A percentile compares a stretch with the other conserved stretches of the same genome.
Evolutionary conservation across 192 early-diverging fungal genomes (phyloP).

Genomic region (Coemansia interrupta): DNA sequence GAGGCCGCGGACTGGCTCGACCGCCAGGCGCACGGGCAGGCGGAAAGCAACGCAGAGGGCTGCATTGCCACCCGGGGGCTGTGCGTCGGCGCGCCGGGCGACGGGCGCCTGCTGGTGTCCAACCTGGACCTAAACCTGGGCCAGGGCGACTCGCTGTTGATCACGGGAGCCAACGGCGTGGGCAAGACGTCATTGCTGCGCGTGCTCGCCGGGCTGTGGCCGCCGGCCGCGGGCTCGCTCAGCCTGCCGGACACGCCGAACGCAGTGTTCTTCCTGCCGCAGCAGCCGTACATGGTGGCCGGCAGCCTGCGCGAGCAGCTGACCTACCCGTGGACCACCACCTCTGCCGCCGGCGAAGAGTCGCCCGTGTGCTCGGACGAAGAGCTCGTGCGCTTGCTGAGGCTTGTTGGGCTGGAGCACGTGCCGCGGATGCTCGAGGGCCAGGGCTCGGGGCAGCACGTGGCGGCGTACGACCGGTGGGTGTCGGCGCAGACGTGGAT

Average conservation of each 20-base stretch:
- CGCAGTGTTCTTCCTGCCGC: constrained; percentile 69
- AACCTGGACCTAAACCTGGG: constrained; percentile 53
- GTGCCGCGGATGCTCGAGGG: constrained; percentile 16
- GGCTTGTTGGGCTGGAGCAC: constrained; percentile 26
- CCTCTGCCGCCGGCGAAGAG: constrained; percentile 11
- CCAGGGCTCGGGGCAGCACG: background rate
- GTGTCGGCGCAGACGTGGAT: constrained; percentile 54
- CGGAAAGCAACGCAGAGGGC: background rate
- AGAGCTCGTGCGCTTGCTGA: constrained; percentile 19
- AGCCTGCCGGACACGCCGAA: constrained; percentile 20
- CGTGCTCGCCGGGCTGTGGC: constrained; percentile 75
- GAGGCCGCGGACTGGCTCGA: constrained; percentile 60
- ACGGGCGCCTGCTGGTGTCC: constrained; percentile 21
- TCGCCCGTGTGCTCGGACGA: constrained; percentile 24
- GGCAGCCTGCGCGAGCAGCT: constrained; percentile 67
- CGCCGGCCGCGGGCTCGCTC: constrained; percentile 53
- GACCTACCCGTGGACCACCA: constrained; percentile 53
- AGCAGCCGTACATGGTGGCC: constrained; percentile 59
- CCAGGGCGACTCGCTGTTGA: constrained; percentile 58
- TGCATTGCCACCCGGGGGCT: constrained; percentile 18
- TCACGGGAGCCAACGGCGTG: constrained; percentile 74
- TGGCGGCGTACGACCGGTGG: constrained; percentile 27
- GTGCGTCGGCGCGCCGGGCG: constrained; percentile 26
- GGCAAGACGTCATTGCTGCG: constrained; percentile 84
- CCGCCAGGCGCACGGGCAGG: background rate